Percentiles rank a stretch among this genome's conserved stretches.
Evolutionary conservation across 805 yeast genomes (phyloP).

Genomic region (Wickerhamiella brachini): DNA sequence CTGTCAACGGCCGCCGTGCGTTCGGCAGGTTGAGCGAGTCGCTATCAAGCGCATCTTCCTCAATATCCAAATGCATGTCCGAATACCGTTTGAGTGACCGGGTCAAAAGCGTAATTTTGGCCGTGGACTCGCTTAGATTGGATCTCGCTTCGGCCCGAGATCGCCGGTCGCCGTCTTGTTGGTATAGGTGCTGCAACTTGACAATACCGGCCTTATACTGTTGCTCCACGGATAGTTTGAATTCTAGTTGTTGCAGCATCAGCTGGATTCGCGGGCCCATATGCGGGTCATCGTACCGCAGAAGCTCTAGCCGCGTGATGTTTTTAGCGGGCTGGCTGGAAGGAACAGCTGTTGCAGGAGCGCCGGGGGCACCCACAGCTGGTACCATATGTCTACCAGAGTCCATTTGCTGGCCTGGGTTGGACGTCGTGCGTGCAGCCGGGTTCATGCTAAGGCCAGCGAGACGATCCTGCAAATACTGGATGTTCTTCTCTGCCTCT

Average conservation of each 20-base stretch:
- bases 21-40: conserved; percentile 37
- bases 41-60: conserved; percentile 6
- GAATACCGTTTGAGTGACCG: conserved; percentile 78
- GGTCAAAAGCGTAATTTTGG: conserved; percentile 69
- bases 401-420: neutral
- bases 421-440: conserved; percentile 4
- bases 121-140: conserved; percentile 71
- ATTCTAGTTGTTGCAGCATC: conserved; percentile 89
- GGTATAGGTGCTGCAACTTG: conserved; percentile 72
- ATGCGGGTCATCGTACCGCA: conserved; percentile 88
- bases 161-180: conserved; percentile 80
- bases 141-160: conserved; percentile 80
- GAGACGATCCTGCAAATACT: conserved; percentile 74
- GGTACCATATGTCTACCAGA: neutral
- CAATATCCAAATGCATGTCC: conserved; percentile 53
- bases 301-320: conserved; percentile 41
- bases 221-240: conserved; percentile 84
- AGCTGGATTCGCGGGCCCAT: conserved; percentile 88
- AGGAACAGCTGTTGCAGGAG: conserved; percentile 5
- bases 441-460: conserved; percentile 24
- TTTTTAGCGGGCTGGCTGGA: conserved; percentile 6
- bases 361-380: neutral
- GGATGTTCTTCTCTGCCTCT: conserved; percentile 84
- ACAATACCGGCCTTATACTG: conserved; percentile 89
- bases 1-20: conserved; percentile 73